Evolutionary conservation across 1,284 basidiomycete genomes (phyloP), one percentile per base, ranked within the genome.

Genomic region (Cryptococcus maquisensis): DNA sequence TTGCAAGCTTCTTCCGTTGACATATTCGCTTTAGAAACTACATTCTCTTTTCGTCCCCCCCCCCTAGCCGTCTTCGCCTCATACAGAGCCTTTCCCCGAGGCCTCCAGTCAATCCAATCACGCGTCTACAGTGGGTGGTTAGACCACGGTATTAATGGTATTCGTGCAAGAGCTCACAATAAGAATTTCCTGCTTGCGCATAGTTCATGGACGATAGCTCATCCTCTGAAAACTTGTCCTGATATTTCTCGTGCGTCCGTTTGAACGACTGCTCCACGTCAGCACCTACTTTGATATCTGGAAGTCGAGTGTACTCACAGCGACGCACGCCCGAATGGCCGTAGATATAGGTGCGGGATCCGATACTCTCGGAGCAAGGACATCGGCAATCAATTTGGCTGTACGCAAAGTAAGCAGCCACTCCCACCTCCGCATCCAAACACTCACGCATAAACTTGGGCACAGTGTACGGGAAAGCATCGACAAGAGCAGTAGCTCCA

Each of bases 281-380:
- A 37, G 56, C 40, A 61, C 78, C 84, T 82, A 80, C 86, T 84
- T 71, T 86, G 85, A 52, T 85, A 10, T 26, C 15, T 26, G 32
- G 38, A 7, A 18, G 18, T 16, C 16, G 35, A 38, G 16, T 23
- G 38, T 50, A 51, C 60, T 55, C 51, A 62, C 67, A 54, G 88
- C 89, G 47, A 91, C 91, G 74, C 86, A 89, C 65, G 86, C 86
- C 49, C 90, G 83, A 66, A 95, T 92, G 6, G 92, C 90, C 3
- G 88, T 90, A 23, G 88, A 89, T 67, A 98, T 90, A 20, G 94
- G 94, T 44, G 87, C 86, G 21, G 94, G 93, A 71, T 94, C 91
- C 5, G 91, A 88, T 2, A 88, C 86, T 73, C 96, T 89, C 65
- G 67, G 67, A 43, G 69, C 73, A 32, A 69, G 68, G 32, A 65